phyloP scores from a whole-genome alignment of 352 stramenopile species.

The Phytophthora colocasiae region DNA sequence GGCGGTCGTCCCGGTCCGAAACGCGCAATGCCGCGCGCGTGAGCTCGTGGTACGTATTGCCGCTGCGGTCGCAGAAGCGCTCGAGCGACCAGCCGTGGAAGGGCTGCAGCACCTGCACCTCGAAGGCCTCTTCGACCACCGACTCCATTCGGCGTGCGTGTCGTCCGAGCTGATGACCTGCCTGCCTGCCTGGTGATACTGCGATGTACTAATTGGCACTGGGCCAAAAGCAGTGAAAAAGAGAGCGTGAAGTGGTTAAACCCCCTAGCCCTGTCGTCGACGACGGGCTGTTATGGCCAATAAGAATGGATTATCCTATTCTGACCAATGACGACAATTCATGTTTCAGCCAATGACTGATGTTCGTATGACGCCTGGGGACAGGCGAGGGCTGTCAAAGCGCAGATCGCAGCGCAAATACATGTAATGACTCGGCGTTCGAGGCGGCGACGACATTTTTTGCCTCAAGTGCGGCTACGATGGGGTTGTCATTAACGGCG shows the following conservation, averaged over 20 bases:
- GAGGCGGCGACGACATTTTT: conserved; percentile 20
- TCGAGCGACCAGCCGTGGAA: conserved; percentile 85
- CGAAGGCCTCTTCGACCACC: conserved; percentile 84
- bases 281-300: neutral
- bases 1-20: conserved; percentile 50
- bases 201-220: conserved; percentile 20
- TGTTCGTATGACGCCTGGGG: conserved; percentile 5
- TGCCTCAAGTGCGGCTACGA: conserved; percentile 1
- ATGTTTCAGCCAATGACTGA: conserved; percentile 19
- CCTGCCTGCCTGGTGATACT: conserved; percentile 6
- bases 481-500: conserved; percentile 1
- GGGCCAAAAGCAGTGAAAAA: conserved; percentile 30
- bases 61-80: conserved; percentile 82
- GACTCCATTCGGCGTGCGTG: conserved; percentile 56
- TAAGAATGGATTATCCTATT: conserved; percentile 1
- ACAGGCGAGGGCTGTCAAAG: conserved; percentile 9
- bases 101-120: conserved; percentile 85
- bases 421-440: conserved; percentile 18
- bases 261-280: conserved; percentile 24
- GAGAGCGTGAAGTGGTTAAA: conserved; percentile 8
- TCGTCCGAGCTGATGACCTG: conserved; percentile 5
- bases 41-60: conserved; percentile 72
- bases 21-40: conserved; percentile 56
- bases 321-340: conserved; percentile 9
- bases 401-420: conserved; percentile 24